Percentiles rank a stretch among this genome's conserved stretches.
Evolutionary conservation across 495 filamentous ascomycete species (phyloP).

Genomic region (Penicillium paxilli): DNA sequence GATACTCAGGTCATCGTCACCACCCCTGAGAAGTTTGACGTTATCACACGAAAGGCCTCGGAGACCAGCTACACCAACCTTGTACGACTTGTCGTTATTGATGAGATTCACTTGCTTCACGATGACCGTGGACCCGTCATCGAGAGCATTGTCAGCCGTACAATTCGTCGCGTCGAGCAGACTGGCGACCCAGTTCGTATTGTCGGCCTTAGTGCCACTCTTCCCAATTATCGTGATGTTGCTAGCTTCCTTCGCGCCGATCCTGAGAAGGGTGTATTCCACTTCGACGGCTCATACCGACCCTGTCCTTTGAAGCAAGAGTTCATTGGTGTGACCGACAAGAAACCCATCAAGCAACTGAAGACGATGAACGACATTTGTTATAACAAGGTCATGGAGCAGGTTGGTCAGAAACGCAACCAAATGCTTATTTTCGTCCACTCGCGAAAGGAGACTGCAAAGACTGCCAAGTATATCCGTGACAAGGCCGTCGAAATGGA

Average conservation of each 20-base stretch:
- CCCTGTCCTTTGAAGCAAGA: constrained; percentile 94
- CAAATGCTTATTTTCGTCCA: constrained; percentile 99
- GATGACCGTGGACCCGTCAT: constrained; percentile 96
- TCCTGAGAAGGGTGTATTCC: constrained; percentile 80
- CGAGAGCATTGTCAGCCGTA: constrained; percentile 94
- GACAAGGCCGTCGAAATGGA: constrained; percentile 96
- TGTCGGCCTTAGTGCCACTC: constrained; percentile 88
- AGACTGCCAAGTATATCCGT: constrained; percentile 92
- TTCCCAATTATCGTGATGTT: constrained; percentile 97
- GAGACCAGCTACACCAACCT: constrained; percentile 97
- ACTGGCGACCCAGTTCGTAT: constrained; percentile 89
- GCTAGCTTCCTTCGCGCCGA: constrained; percentile 95
- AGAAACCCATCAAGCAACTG: constrained; percentile 97
- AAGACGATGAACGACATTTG: constrained; percentile 99
- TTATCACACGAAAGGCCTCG: constrained; percentile 96
- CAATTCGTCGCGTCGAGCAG: constrained; percentile 88
- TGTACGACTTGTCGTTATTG: constrained; percentile 91
- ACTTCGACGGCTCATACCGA: constrained; percentile 92
- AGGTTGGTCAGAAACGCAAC: constrained; percentile 84
- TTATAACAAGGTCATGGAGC: constrained; percentile 96
- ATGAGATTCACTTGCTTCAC: constrained; percentile 97
- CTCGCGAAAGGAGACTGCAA: constrained; percentile 95
- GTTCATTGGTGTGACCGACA: constrained; percentile 96
- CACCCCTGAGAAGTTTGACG: constrained; percentile 98
- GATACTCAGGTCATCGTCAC: constrained; percentile 99